phyloP scores from a whole-genome alignment of 192 early-diverging fungal genomes.

The Haplosporangium gracile region DNA sequence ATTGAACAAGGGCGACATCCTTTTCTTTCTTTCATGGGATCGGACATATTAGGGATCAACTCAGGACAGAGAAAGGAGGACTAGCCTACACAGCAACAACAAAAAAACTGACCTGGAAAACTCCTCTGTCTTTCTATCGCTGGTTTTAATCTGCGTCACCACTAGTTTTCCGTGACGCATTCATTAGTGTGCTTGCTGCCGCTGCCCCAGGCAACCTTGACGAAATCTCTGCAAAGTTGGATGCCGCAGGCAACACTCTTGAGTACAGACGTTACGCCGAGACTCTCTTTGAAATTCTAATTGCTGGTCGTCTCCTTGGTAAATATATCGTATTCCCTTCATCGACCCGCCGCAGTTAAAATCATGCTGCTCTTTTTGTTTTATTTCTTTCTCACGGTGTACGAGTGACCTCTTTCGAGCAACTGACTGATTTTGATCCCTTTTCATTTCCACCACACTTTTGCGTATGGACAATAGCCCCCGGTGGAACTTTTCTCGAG shows the following conservation, averaged over 20 bases:
- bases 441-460: no score
- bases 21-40: not conserved
- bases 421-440: not conserved
- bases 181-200: constrained; percentile 62
- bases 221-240: constrained; percentile 80
- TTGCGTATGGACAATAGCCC: constrained; percentile 61
- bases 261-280: constrained; percentile 98
- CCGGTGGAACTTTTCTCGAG: constrained; percentile 81
- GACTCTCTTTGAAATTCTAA: constrained; percentile 92
- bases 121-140: not conserved
- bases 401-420: not conserved
- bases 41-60: not conserved
- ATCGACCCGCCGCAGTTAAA: not conserved
- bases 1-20: not conserved
- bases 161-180: constrained; percentile 71
- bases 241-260: constrained; percentile 86
- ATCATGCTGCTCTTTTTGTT: not conserved
- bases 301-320: constrained; percentile 93
- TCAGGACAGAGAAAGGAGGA: not conserved
- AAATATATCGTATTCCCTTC: constrained; percentile 21
- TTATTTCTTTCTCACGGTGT: not conserved
- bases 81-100: not conserved
- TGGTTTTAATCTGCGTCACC: constrained; percentile 3
- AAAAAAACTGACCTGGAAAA: not conserved
- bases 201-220: constrained; percentile 75